Percentiles rank a stretch among this genome's conserved stretches.
These are phyloP conservation scores for Chlorencoelia australis DNA, from an alignment of 2,329 filamentous ascomycete genomes.

Conservation along the genomic window DNA sequence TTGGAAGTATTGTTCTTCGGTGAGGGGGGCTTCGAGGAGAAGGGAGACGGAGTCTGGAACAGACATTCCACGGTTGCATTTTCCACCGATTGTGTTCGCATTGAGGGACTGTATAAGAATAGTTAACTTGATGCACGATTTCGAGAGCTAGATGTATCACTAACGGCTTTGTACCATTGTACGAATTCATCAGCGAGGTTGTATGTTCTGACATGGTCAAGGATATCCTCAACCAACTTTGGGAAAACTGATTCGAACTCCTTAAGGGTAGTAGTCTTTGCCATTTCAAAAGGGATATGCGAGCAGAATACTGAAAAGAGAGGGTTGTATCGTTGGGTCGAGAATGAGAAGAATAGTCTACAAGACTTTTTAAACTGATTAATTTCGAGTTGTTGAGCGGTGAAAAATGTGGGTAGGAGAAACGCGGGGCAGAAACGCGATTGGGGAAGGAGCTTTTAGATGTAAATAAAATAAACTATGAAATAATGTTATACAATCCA, in stretches of 20 bases:
- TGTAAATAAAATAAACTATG: too few species aligned
- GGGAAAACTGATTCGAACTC: constrained; percentile 90
- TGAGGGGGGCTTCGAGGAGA: constrained; percentile 62
- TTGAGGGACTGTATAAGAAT: constrained; percentile 54
- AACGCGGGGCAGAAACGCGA: too few species aligned
- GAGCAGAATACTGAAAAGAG: neutral
- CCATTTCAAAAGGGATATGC: constrained; percentile 35
- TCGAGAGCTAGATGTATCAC: constrained; percentile 3
- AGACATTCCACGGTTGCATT: constrained; percentile 98
- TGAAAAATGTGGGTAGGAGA: constrained; percentile 8
- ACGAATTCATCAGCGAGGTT: constrained; percentile 72
- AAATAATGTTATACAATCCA: too few species aligned
- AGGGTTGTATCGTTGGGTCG: neutral
- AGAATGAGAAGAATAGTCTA: too few species aligned
- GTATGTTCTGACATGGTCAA: constrained; percentile 70
- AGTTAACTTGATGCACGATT: constrained; percentile 5
- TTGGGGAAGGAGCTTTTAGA: too few species aligned
- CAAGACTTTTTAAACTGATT: too few species aligned
- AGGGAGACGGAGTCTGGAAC: constrained; percentile 84
- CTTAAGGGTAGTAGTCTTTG: constrained; percentile 64
- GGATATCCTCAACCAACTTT: constrained; percentile 70
- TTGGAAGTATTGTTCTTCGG: constrained; percentile 76
- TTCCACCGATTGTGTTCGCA: constrained; percentile 83
- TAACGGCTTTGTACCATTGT: constrained; percentile 63
- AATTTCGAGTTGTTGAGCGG: too few species aligned